These are phyloP conservation scores for Penicillium canescens DNA, from an alignment of 495 filamentous ascomycete species.

Conservation along the genomic window DNA sequence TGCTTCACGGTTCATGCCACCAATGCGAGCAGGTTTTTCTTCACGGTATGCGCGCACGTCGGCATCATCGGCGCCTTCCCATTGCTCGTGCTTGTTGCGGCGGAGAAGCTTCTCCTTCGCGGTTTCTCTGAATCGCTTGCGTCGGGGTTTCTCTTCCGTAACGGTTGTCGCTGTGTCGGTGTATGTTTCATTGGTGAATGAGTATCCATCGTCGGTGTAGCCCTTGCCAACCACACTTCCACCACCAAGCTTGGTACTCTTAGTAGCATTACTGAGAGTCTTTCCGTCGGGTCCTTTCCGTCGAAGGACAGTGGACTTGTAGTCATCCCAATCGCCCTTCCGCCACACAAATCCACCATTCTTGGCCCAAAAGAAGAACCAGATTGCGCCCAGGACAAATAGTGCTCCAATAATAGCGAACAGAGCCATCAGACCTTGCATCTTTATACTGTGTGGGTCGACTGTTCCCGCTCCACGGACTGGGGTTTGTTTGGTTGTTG, in stretches of 20 bases:
- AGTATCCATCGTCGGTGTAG: slow-evolving; percentile 57
- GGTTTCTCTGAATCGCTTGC: slow-evolving; percentile 36
- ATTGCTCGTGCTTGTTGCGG: slow-evolving; percentile 42
- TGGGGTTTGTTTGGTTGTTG: slow-evolving; percentile 11
- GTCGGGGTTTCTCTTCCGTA: slow-evolving; percentile 44
- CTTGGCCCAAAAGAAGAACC: slow-evolving; percentile 99
- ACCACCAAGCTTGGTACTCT: slow-evolving; percentile 76
- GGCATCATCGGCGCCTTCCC: slow-evolving; percentile 64
- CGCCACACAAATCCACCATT: slow-evolving; percentile 91
- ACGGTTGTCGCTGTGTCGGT: slow-evolving; percentile 38
- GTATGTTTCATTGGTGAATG: slow-evolving; percentile 47
- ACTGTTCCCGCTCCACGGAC: slow-evolving; percentile 55
- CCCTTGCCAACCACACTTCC: slow-evolving; percentile 69
- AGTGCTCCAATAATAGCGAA: slow-evolving; percentile 81
- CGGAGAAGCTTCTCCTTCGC: slow-evolving; percentile 42
- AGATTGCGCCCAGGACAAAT: slow-evolving; percentile 76
- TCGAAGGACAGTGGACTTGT: slow-evolving; percentile 94
- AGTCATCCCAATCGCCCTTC: slow-evolving; percentile 92
- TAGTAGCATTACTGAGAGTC: slow-evolving; percentile 76
- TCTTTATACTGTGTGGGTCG: slow-evolving; percentile 72
- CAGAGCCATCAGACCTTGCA: slow-evolving; percentile 75
- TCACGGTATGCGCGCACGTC: slow-evolving; percentile 78
- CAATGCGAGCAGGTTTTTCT: slow-evolving; percentile 81
- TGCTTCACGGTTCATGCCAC: slow-evolving; percentile 75
- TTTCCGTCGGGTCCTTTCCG: slow-evolving; percentile 87